phyloP scores from a whole-genome alignment of 1,284 basidiomycete genomes.

The Cryptococcus deneoformans region DNA sequence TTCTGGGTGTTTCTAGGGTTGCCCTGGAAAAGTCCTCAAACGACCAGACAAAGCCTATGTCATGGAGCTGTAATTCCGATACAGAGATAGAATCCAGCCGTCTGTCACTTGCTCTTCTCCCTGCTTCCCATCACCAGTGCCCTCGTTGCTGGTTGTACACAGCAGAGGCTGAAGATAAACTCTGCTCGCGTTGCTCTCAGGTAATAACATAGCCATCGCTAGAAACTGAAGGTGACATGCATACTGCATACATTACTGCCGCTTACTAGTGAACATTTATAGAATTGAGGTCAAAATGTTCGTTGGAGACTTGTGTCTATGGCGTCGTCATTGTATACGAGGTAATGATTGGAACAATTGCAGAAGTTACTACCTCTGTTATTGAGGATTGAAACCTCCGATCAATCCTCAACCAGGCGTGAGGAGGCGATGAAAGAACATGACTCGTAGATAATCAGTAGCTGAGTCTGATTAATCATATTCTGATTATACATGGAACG shows the following conservation, averaged over 20 bases:
- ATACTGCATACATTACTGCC: background rate
- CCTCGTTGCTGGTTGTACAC: constrained; percentile 76
- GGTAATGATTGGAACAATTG: no score
- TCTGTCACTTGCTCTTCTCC: constrained; percentile 49
- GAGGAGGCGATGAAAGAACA: no score
- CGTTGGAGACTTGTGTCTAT: no score
- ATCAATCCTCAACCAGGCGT: no score
- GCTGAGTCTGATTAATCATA: no score
- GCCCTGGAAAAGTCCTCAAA: constrained; percentile 47
- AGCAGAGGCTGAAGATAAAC: constrained; percentile 50
- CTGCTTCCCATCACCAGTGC: constrained; percentile 62
- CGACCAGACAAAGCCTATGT: constrained; percentile 10
- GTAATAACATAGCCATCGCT: background rate
- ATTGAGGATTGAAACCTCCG: no score
- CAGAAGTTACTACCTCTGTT: no score
- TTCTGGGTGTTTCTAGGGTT: constrained; percentile 75
- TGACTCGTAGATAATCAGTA: no score
- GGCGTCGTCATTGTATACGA: no score
- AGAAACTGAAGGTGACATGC: background rate
- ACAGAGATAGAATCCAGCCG: constrained; percentile 8
- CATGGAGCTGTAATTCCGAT: constrained; percentile 55
- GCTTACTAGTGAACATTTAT: no score
- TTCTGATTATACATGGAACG: no score
- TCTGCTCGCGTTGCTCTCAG: constrained; percentile 61
- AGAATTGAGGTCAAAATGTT: no score